Base-by-base conservation (phyloP, 495 filamentous ascomycete genomes). In the Penicillium samsonianum region DNA sequence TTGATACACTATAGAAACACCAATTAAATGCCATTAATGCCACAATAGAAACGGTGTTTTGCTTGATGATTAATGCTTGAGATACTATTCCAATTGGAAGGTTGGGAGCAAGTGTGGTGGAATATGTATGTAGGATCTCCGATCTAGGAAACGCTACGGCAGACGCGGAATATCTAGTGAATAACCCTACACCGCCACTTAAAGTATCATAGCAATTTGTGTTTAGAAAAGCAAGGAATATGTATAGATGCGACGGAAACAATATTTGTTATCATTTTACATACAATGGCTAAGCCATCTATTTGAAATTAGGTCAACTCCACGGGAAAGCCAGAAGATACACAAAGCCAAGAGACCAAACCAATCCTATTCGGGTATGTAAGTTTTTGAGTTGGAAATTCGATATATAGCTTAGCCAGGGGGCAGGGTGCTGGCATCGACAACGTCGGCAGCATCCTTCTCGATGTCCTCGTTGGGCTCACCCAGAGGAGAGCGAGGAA, bases 401-500 rank as follows among this genome's bases (percentile, higher is more conserved):
- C 26, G 31, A 41, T 30, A 47, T 31, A 51, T 26, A 51, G 50
- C 61, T 84, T 89, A 98, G 70, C 94, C 94, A 55, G 94, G 94
- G 53, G 94, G 94, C 25, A 98, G 84, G 52, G 90, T 84, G 80
- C 90, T 95, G 59, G 87, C 87, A 60, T 98, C 94, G 22, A 98
- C 93, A 64, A 97, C 84, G 57, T 96, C 89, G 28, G 89, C 90
- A 35, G 96, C 93, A 65, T 96, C 95, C 63, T 89, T 82, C 53
- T 91, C 84, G 9, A 82, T 60, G 46, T 91, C 88, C 62, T 95
- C 88, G 6, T 78, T 82, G 12, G 83, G 82, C 48, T 83, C 86
- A 56, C 89, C 83, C 22, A 98, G 83, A 48, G 94, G 94, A 26
- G 94, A 96, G 37, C 94, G 88, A 38, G 94, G 93, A 55, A 98